Evolutionary conservation across 2,329 filamentous ascomycete species (phyloP).

Genomic region (Hypoxylon sp.): DNA sequence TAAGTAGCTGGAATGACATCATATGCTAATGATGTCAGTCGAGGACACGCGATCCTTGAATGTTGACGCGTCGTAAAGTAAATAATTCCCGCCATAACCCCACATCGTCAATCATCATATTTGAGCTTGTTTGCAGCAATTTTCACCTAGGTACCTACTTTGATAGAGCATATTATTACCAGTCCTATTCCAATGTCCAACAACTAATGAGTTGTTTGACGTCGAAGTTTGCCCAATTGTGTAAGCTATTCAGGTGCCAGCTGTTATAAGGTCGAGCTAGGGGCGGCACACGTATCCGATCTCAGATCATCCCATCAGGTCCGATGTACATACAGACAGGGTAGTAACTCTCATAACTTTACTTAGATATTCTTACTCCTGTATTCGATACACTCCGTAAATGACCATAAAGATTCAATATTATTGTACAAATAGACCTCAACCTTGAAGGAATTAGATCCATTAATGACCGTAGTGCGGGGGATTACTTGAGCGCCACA

Average conservation of each 20-base stretch:
- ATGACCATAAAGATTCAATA: too few species aligned
- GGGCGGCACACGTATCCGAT: not conserved
- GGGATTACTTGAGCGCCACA: not conserved
- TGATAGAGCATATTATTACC: not conserved
- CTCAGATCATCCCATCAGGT: not conserved
- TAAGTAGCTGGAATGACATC: not conserved
- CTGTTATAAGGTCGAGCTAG: not conserved
- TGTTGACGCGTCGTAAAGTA: slow-evolving; percentile 3
- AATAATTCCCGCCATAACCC: slow-evolving; percentile 3
- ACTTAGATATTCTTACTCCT: not conserved
- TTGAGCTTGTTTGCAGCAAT: not conserved
- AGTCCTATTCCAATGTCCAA: not conserved
- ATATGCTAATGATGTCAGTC: slow-evolving; percentile 1
- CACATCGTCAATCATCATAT: not conserved
- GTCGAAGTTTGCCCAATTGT: not conserved
- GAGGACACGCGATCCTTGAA: not conserved
- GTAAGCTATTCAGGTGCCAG: too few species aligned
- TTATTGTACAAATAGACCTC: not conserved
- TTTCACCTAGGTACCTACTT: too few species aligned
- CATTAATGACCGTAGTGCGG: not conserved
- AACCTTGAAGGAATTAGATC: not conserved
- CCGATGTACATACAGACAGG: not conserved
- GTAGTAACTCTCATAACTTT: not conserved
- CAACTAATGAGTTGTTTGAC: not conserved
- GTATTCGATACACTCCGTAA: not conserved